These are phyloP conservation scores for Diplodia scrobiculata DNA, from an alignment of 2,329 filamentous ascomycete species.

Conservation along the genomic window DNA sequence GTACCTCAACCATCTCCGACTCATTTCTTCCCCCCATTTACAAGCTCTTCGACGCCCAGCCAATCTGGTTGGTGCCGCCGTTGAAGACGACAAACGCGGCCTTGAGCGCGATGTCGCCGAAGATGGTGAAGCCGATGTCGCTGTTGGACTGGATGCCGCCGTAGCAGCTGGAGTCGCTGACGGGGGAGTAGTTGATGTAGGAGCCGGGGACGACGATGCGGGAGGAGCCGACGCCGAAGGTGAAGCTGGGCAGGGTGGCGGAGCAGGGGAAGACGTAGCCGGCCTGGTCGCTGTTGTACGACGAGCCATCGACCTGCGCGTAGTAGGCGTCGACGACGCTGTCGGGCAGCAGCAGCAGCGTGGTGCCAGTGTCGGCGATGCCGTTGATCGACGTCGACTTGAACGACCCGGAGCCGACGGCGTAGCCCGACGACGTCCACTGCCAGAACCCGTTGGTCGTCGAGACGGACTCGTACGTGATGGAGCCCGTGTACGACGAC, in stretches of 20 bases:
- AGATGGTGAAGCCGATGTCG: slow-evolving; percentile 65
- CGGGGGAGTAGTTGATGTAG: slow-evolving; percentile 58
- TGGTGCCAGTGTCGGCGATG: slow-evolving; percentile 72
- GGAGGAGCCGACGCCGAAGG: slow-evolving; percentile 54
- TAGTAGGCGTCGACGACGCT: slow-evolving; percentile 63
- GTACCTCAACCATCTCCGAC: not conserved
- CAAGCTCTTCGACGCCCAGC: slow-evolving; percentile 15
- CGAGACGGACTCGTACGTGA: slow-evolving; percentile 61
- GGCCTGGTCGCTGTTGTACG: slow-evolving; percentile 53
- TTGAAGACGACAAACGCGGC: slow-evolving; percentile 61
- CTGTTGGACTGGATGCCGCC: slow-evolving; percentile 71
- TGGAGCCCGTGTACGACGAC: slow-evolving; percentile 59
- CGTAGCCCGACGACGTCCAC: slow-evolving; percentile 60
- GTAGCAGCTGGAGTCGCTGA: slow-evolving; percentile 60
- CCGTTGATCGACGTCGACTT: slow-evolving; percentile 51
- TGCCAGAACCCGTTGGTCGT: slow-evolving; percentile 65
- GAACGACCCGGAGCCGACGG: slow-evolving; percentile 49
- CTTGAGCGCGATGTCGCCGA: slow-evolving; percentile 81
- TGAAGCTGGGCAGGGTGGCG: slow-evolving; percentile 56
- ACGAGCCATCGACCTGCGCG: slow-evolving; percentile 56
- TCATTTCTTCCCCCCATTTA: not conserved
- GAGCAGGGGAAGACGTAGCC: slow-evolving; percentile 60
- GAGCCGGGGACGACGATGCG: slow-evolving; percentile 56
- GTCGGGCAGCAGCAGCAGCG: slow-evolving; percentile 62
- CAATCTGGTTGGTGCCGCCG: slow-evolving; percentile 12